Evolutionary conservation across 129 eudicot genomes (phyloP), one percentile per base, ranked within the genome.

Genomic region (Chrysanthemum lavandulifolium): DNA sequence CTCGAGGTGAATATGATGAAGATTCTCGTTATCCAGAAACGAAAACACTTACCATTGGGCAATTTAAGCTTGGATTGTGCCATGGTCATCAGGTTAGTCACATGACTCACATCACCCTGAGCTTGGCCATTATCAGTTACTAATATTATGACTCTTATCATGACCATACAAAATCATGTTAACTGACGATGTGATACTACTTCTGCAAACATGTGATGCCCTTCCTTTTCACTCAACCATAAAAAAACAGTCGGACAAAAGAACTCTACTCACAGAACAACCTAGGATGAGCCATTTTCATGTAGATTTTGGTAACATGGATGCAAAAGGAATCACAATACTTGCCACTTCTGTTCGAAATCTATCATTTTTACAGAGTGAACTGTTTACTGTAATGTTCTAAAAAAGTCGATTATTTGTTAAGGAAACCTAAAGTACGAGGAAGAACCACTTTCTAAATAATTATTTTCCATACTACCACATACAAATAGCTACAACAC

Each of bases 1-100:
- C 96, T 74, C 84, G 96, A 67, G 98, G 98, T 71, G 98, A 94
- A 78, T 90, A 94, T 83, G 98, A 94, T 80, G 98, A 94, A 80
- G 98, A 90, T n/a, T 15, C 91, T 8, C 96, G 96, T 12, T 90
- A 90, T 65, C 96, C 97, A 13, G 97, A 90, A 78, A 90, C 96
- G 69, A 94, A 90, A 82, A 90, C 93, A 21, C 79, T 90, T 36
- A 90, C 97, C 56, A 90, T 94, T 81, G 98, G 98, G 33, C 98
- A 94, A 78, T 94, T 94, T 69, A 94, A 90, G 89, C 90, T 94
- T 78, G 98, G 98, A 68, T 52, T 94, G 56, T 90, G 97, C 80
- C 98, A 94, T 79, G 98, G 98, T 71, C 98, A 94, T 77, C 98
- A 94, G 98, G 98, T 93, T 65, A 67, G 67, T 65, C 49, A 4